Base-by-base conservation (phyloP, 257 asterid species). In the Lithospermum erythrorhizon region DNA sequence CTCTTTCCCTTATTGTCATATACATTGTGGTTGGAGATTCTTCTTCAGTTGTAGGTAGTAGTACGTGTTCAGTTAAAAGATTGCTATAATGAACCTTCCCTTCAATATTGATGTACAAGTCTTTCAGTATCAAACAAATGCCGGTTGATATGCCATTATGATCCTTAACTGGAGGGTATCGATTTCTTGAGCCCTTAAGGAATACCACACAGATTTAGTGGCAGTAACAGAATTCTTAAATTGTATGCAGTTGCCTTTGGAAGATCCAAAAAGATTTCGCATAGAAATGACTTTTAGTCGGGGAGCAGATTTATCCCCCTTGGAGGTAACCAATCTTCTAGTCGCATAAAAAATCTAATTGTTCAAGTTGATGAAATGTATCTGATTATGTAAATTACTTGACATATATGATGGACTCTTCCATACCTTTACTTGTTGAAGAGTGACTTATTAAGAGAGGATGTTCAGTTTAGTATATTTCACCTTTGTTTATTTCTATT, bases 221-320 rank as follows among this genome's bases (percentile, higher is more conserved):
- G 18, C 49, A 11, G 70, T 47, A 61, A 60, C 57, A 18, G 67
- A 48, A 47, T 70, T 58, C 57, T 52, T 53, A 57, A 72, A 59
- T 24, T 61, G 65, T 58, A 61, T 68, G 81, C 87, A 89, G 95
- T 82, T 86, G 73, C 73, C 86, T 57, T 67, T 89, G 68, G 97
- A 89, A 67, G 95, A 89, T 70, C 97, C 95, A 5, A 78, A 79
- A 68, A 86, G 95, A 79, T 89, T 79, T 61, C 95, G 94, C 60
- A 66, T 84, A 6, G 97, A 89, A 73, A 62, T 89, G 86, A 78
- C 95, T 24, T 89, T 86, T 68, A 89, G 95, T 71, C 84, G 95
- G 8, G 94, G 97, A 53, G 97, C 97, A 59, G 97, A 89, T 70
- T 80, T 84, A 75, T 86, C 93, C 41, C 95, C 97, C 45, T 67